These are phyloP conservation scores for Candida sanyiensis DNA, from an alignment of 805 yeast species.

Conservation along the genomic window DNA sequence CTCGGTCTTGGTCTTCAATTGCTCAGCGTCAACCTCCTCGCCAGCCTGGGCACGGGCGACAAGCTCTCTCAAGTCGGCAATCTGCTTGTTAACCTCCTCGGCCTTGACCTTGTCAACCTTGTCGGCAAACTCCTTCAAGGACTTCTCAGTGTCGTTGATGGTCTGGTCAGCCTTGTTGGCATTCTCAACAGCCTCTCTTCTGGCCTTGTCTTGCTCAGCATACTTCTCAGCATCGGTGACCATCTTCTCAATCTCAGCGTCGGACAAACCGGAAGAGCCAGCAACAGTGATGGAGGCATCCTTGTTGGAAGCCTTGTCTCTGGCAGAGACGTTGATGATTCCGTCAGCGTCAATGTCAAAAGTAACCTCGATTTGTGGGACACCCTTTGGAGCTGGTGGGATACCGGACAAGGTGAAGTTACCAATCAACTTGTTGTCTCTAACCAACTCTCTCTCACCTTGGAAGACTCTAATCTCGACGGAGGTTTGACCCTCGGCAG, in stretches of 20 bases:
- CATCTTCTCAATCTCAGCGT: slow-evolving; percentile 56
- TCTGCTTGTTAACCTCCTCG: slow-evolving; percentile 38
- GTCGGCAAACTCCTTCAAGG: slow-evolving; percentile 71
- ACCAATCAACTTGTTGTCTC: slow-evolving; percentile 75
- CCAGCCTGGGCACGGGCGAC: slow-evolving; percentile 66
- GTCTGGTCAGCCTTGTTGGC: slow-evolving; percentile 83
- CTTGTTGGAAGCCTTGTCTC: slow-evolving; percentile 76
- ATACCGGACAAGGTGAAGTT: slow-evolving; percentile 68
- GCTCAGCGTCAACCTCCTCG: slow-evolving; percentile 52
- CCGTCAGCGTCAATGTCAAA: slow-evolving; percentile 84
- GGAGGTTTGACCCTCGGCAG: slow-evolving; percentile 80
- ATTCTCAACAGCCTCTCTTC: slow-evolving; percentile 57
- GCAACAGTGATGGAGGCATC: slow-evolving; percentile 67
- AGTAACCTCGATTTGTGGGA: slow-evolving; percentile 71
- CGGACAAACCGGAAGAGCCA: slow-evolving; percentile 56
- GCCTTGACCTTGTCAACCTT: slow-evolving; percentile 51
- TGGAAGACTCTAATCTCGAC: slow-evolving; percentile 75
- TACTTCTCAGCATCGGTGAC: slow-evolving; percentile 55
- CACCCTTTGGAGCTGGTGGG: slow-evolving; percentile 75
- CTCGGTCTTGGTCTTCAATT: slow-evolving; percentile 73
- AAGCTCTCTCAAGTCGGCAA: slow-evolving; percentile 58
- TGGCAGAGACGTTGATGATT: slow-evolving; percentile 74
- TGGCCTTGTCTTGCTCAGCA: slow-evolving; percentile 52
- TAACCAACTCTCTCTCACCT: slow-evolving; percentile 76
- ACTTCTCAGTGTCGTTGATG: slow-evolving; percentile 80